A percentile compares a stretch with the other conserved stretches of the same genome.
Conservation (phyloP, 192 early-diverging fungal species). For the Backusella morwellensis region DNA sequence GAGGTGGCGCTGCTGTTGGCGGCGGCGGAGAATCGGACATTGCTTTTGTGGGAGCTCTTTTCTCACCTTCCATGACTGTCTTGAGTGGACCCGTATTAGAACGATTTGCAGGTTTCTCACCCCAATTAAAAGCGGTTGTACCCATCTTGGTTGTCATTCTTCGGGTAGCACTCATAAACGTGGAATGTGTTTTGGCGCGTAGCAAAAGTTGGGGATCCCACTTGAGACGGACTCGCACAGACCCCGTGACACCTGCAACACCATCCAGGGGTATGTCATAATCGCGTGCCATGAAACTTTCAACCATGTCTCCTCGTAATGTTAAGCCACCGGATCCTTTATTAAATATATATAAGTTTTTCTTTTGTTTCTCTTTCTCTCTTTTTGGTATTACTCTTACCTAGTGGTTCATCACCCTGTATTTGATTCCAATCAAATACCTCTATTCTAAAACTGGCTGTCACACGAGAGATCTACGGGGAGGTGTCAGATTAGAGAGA, state of each 20-base stretch:
- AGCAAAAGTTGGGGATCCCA: constrained; percentile 59
- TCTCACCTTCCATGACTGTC: not conserved
- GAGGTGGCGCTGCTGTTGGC: not conserved
- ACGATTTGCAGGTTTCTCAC: not conserved
- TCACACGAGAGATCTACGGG: constrained; percentile 23
- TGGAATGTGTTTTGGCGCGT: constrained; percentile 46
- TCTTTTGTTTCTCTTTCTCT: not conserved
- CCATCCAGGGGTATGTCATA: constrained; percentile 38
- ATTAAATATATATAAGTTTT: not conserved
- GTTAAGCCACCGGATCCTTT: constrained; percentile 32
- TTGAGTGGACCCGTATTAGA: not conserved
- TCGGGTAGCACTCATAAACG: constrained; percentile 37
- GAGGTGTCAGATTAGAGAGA: too few relatives aligned
- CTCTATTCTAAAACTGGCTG: constrained; percentile 47
- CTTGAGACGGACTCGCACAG: constrained; percentile 49
- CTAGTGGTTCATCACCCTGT: constrained; percentile 49
- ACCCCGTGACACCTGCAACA: constrained; percentile 28
- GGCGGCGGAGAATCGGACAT: not conserved
- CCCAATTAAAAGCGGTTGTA: not conserved
- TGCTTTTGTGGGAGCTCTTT: not conserved
- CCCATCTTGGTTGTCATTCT: constrained; percentile 43
- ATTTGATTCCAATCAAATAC: constrained; percentile 73
- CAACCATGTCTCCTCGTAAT: constrained; percentile 23
- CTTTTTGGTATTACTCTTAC: constrained; percentile 6
- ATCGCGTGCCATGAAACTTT: constrained; percentile 40